Evolutionary conservation across 2,329 filamentous ascomycete species (phyloP).

Genomic region (Cordyceps cicadae): DNA sequence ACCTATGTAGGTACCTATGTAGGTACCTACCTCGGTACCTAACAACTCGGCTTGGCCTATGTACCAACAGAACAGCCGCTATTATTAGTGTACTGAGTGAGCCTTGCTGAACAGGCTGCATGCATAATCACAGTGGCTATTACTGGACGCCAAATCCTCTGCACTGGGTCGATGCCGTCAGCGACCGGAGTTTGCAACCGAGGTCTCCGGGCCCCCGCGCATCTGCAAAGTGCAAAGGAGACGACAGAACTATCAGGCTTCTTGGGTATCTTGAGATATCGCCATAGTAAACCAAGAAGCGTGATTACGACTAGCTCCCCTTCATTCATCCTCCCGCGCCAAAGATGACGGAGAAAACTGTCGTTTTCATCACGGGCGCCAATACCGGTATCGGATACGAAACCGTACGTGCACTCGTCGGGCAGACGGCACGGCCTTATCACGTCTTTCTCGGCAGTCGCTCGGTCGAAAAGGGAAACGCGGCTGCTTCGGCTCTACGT

Average conservation of each 20-base stretch:
- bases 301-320: not conserved
- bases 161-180: not conserved
- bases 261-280: not conserved
- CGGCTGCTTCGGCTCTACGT: slow-evolving; percentile 31
- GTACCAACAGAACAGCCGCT: too few species aligned
- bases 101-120: not conserved
- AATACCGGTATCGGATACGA: slow-evolving; percentile 52
- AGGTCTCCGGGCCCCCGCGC: not conserved
- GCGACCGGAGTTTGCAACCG: not conserved
- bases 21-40: too few species aligned
- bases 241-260: not conserved
- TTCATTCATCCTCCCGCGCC: not conserved
- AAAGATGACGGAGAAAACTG: slow-evolving; percentile 15
- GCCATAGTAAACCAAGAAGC: not conserved
- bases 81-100: not conserved
- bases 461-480: slow-evolving; percentile 37
- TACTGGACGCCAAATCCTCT: not conserved
- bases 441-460: slow-evolving; percentile 45
- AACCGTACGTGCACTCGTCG: slow-evolving; percentile 40
- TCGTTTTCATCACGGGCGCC: slow-evolving; percentile 48
- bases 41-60: too few species aligned
- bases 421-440: slow-evolving; percentile 34
- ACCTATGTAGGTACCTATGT: too few species aligned
- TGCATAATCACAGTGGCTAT: not conserved
- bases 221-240: not conserved